A percentile compares a stretch with the other conserved stretches of the same genome.
Evolutionary conservation across 2,329 filamentous ascomycete genomes (phyloP).

Genomic region (Gyromitra esculenta): DNA sequence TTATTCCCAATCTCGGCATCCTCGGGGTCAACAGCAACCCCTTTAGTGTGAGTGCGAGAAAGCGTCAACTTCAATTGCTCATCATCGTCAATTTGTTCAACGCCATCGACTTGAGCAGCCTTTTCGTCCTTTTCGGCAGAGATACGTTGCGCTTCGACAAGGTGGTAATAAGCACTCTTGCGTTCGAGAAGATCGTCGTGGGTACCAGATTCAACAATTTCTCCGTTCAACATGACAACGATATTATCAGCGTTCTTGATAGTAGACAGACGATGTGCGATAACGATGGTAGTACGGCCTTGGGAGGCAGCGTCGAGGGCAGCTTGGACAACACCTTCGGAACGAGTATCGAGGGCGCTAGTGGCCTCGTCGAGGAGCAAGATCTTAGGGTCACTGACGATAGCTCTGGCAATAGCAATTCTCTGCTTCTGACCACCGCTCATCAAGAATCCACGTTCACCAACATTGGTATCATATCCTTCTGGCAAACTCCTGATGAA

Average conservation of each 20-base stretch:
- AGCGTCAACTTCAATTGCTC: slow-evolving; percentile 60
- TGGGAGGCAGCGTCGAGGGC: slow-evolving; percentile 86
- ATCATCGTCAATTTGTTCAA: slow-evolving; percentile 59
- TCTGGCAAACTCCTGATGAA: slow-evolving; percentile 85
- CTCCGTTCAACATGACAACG: slow-evolving; percentile 85
- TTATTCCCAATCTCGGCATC: slow-evolving; percentile 69
- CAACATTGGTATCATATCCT: slow-evolving; percentile 93
- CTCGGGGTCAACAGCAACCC: slow-evolving; percentile 67
- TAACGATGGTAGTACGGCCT: slow-evolving; percentile 92
- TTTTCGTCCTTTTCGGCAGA: slow-evolving; percentile 66
- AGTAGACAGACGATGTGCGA: slow-evolving; percentile 93
- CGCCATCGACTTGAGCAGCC: slow-evolving; percentile 63
- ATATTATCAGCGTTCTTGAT: slow-evolving; percentile 96
- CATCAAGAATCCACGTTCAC: slow-evolving; percentile 89
- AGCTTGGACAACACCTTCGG: slow-evolving; percentile 91
- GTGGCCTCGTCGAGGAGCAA: slow-evolving; percentile 95
- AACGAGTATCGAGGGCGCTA: slow-evolving; percentile 90
- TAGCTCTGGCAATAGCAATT: slow-evolving; percentile 72
- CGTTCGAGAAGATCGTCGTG: slow-evolving; percentile 80
- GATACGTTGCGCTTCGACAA: slow-evolving; percentile 90
- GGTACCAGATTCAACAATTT: slow-evolving; percentile 91
- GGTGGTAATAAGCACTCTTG: slow-evolving; percentile 78
- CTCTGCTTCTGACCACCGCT: slow-evolving; percentile 97
- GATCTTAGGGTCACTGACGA: slow-evolving; percentile 66
- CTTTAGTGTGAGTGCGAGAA: slow-evolving; percentile 55